Percentiles rank a stretch among this genome's conserved stretches.
Conservation (phyloP, 2,329 filamentous ascomycete genomes). For the Cryphonectria nitschkei region DNA sequence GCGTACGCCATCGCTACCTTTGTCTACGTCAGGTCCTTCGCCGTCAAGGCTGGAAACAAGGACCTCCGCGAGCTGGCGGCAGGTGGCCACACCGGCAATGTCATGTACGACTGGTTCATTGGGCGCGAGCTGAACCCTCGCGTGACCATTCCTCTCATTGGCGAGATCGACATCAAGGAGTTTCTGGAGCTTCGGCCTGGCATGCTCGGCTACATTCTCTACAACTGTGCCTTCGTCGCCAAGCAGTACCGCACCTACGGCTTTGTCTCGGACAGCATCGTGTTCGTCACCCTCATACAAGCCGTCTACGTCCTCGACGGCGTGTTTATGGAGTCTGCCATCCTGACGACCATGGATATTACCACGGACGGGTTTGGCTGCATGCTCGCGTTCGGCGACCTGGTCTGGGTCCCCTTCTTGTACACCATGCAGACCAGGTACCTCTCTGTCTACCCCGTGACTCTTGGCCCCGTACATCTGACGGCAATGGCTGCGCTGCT, state of each 20-base stretch:
- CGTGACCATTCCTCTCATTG: slow-evolving; percentile 75
- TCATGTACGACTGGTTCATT: slow-evolving; percentile 96
- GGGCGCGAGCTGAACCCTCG: slow-evolving; percentile 94
- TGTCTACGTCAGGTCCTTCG: slow-evolving; percentile 82
- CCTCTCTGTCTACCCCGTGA: slow-evolving; percentile 77
- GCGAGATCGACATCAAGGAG: slow-evolving; percentile 86
- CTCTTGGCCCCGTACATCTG: slow-evolving; percentile 72
- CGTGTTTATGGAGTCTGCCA: slow-evolving; percentile 83
- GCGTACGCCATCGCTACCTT: slow-evolving; percentile 73
- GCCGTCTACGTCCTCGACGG: slow-evolving; percentile 82
- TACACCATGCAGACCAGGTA: slow-evolving; percentile 87
- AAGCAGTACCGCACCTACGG: slow-evolving; percentile 88
- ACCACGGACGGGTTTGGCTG: slow-evolving; percentile 92
- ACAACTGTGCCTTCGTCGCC: slow-evolving; percentile 82
- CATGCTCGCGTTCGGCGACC: slow-evolving; percentile 92
- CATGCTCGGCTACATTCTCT: slow-evolving; percentile 83
- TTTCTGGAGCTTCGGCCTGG: slow-evolving; percentile 92
- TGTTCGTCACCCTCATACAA: slow-evolving; percentile 79
- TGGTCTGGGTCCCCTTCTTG: slow-evolving; percentile 90
- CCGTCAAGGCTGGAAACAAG: slow-evolving; percentile 74
- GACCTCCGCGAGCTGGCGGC: slow-evolving; percentile 77
- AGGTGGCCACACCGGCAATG: slow-evolving; percentile 81
- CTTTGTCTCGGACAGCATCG: slow-evolving; percentile 81
- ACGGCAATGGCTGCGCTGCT: slow-evolving; percentile 69
- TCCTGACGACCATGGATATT: slow-evolving; percentile 93